phyloP scores from a whole-genome alignment of 73 alveolate genomes.

The Tetrahymena thermophila region DNA sequence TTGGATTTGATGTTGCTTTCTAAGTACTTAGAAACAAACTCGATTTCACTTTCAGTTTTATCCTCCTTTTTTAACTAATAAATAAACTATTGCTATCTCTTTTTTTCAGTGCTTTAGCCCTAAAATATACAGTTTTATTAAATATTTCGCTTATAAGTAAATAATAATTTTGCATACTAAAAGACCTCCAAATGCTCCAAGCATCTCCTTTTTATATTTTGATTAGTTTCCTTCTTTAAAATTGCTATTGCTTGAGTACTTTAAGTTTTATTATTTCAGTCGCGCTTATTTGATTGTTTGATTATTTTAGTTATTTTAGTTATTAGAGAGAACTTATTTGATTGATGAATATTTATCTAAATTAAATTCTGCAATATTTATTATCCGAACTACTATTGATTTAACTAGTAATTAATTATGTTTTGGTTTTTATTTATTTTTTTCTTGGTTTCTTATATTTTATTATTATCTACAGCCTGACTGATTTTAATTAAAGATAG shows the following conservation, averaged over 20 bases:
- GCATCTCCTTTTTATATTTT: background rate
- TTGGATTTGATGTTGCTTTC: background rate
- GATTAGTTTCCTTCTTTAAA: background rate
- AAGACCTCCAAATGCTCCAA: constrained; percentile 1
- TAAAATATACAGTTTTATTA: background rate
- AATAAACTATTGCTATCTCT: background rate
- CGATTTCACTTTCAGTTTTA: background rate
- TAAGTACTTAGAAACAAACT: background rate
- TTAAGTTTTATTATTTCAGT: background rate
- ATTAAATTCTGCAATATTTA: background rate
- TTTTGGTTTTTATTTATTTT: background rate
- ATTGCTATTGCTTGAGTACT: background rate
- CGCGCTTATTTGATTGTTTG: background rate
- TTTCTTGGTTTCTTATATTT: background rate
- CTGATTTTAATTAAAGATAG: background rate
- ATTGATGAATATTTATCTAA: background rate
- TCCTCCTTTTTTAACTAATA: background rate
- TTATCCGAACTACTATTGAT: background rate
- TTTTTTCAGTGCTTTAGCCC: background rate
- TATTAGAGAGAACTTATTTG: background rate
- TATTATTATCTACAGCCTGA: background rate
- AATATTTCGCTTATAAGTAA: background rate
- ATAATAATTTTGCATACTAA: background rate
- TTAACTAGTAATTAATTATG: background rate
- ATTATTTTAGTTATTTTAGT: background rate